Base-by-base conservation (phyloP, 805 yeast species). In the Suhomyces sp. region DNA sequence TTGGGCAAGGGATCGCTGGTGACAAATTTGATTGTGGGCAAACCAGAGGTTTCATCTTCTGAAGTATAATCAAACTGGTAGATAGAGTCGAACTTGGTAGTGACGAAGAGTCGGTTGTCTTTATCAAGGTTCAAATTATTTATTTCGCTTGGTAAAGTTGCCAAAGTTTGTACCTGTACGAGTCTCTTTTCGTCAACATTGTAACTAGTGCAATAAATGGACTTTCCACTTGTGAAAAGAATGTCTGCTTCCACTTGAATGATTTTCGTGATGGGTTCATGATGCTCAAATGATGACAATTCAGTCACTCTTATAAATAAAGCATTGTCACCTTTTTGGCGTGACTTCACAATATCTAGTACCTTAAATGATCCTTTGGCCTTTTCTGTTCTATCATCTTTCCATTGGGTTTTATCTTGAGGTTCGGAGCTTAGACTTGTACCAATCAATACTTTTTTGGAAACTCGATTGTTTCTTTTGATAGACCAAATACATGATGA, bases 381-480 rank as follows among this genome's bases (percentile, higher is more conserved):
- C 2, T 22, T 33, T n/a, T n/a, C n/a, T n/a, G n/a, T n/a, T n/a
- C n/a, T n/a, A n/a, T n/a, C n/a, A n/a, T n/a, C n/a, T n/a, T n/a
- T n/a, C n/a, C n/a, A n/a, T n/a, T n/a, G n/a, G 0, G 13, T 13
- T 6, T 17, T 19, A 5, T 29, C 32, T 14, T 23, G 19, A 8
- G 32, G 10, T 7, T 28, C 31, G 28, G 33, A 43, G 7, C 44
- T 47, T 2, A 42, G 35, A 15, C 28, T 34, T 5, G 59, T 45
- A 2, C 69, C 69, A 20, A 64, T 40, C n/a, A 68, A 47, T 5
- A 68, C 39, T 36, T 67, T 67, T 38, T 63, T 65, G 8, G 72
- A 56, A 3, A 49, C 44, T 13, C 57, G 44, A 5, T 56, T 61
- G 9, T 48, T 46, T 19, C 68, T 47, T 10, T 44, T 38, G 4